Evolutionary conservation across 176 grass and related monocot genomes (phyloP).

Genomic region (Miscanthus lutarioriparius): DNA sequence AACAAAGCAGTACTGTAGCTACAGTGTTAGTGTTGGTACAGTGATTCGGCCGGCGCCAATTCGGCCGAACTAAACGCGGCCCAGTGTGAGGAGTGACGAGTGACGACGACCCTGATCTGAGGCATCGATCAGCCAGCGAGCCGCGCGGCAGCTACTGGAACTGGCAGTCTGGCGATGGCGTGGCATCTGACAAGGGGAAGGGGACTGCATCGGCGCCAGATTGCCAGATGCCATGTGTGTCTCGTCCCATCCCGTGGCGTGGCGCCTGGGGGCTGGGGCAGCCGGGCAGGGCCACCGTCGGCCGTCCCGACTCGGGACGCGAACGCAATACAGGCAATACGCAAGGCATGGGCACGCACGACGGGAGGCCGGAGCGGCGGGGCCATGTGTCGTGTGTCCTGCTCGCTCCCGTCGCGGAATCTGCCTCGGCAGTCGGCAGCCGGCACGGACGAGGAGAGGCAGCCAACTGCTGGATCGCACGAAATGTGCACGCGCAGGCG

Average conservation of each 20-base stretch:
- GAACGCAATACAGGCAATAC: neutral
- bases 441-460: neutral
- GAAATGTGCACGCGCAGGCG: no score
- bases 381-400: neutral
- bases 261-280: neutral
- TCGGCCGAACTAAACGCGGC: no score
- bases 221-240: neutral
- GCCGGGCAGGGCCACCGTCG: neutral
- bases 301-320: neutral
- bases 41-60: no score
- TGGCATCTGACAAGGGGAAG: neutral
- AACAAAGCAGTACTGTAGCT: no score
- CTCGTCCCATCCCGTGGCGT: neutral
- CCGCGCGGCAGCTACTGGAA: neutral
- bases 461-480: neutral
- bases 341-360: neutral
- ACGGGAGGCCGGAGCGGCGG: neutral
- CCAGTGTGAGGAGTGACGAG: no score
- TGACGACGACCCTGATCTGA: no score
- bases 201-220: neutral
- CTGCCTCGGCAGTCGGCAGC: neutral
- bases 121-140: no score
- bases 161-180: neutral
- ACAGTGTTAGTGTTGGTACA: no score
- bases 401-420: slow-evolving; percentile 16